These are phyloP conservation scores for Calendula officinalis DNA, from an alignment of 129 eudicot species.

Conservation along the genomic window DNA sequence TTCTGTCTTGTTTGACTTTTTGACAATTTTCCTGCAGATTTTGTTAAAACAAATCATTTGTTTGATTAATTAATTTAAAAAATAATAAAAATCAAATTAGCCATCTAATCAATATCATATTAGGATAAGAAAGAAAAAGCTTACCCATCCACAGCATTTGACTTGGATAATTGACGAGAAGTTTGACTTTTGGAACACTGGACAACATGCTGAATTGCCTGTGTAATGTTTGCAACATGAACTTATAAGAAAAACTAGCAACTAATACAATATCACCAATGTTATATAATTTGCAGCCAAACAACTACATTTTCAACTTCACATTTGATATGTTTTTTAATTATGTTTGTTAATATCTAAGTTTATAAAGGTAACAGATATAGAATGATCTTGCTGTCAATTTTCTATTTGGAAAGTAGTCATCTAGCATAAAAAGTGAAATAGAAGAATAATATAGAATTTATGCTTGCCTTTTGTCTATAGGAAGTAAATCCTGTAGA, in stretches of 20 bases:
- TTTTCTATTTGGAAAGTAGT: background rate
- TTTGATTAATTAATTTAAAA: background rate
- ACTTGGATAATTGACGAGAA: conserved; percentile 29
- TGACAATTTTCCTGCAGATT: conserved; percentile 41
- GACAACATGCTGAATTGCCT: conserved; percentile 27
- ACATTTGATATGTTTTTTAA: background rate
- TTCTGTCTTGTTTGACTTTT: conserved; percentile 59
- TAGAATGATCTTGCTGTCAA: background rate
- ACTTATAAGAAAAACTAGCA: background rate
- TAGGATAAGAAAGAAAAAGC: conserved; percentile 2
- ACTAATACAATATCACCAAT: background rate
- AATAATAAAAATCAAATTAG: background rate
- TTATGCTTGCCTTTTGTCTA: conserved; percentile 25
- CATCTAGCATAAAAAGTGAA: no score
- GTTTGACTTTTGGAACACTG: conserved; percentile 28
- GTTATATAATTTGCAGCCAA: background rate
- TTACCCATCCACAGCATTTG: conserved; percentile 34
- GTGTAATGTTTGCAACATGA: background rate
- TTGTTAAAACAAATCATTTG: background rate
- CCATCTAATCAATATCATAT: background rate
- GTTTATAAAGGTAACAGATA: background rate
- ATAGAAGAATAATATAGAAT: no score
- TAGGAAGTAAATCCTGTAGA: conserved; percentile 12
- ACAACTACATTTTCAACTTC: conserved; percentile 2
- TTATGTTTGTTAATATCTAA: background rate